Evolutionary conservation across 2,329 filamentous ascomycete species (phyloP).

Genomic region (Aureobasidium sp.): DNA sequence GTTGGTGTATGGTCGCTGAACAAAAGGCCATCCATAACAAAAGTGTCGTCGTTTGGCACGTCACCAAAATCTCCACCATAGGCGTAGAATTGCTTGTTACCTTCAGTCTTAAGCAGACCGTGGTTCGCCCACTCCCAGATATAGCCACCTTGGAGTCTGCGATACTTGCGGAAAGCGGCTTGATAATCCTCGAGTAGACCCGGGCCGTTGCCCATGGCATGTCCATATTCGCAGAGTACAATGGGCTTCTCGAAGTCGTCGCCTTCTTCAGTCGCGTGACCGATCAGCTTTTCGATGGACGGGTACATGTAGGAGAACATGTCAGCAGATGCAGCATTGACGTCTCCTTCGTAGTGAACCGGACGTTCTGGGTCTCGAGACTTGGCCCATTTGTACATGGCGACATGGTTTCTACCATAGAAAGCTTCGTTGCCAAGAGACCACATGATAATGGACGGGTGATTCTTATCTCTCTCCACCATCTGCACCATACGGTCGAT

Average conservation of each 20-base stretch:
- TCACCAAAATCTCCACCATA: constrained; percentile 39
- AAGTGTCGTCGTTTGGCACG: constrained; percentile 33
- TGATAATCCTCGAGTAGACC: constrained; percentile 62
- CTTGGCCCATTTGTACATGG: constrained; percentile 58
- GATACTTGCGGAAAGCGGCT: constrained; percentile 52
- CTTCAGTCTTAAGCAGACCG: constrained; percentile 32
- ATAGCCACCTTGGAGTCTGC: constrained; percentile 54
- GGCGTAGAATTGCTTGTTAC: constrained; percentile 32
- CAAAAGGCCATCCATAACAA: constrained; percentile 37
- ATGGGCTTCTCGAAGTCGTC: constrained; percentile 41
- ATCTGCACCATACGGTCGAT: constrained; percentile 58
- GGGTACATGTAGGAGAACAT: constrained; percentile 64
- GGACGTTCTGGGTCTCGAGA: constrained; percentile 48
- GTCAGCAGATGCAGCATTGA: constrained; percentile 50
- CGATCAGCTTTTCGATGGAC: constrained; percentile 42
- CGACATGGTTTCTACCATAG: constrained; percentile 58
- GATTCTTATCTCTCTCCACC: constrained; percentile 61
- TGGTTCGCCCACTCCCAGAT: constrained; percentile 41
- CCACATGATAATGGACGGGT: constrained; percentile 64
- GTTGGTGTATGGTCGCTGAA: constrained; percentile 34
- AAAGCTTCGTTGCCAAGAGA: constrained; percentile 66
- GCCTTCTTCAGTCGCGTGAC: constrained; percentile 34
- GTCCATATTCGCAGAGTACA: constrained; percentile 47
- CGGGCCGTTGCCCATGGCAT: constrained; percentile 68
- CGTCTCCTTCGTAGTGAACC: constrained; percentile 61